Percentiles rank a stretch among this genome's conserved stretches.
These are phyloP conservation scores for Trichoderma oligosporum DNA, from an alignment of 2,329 filamentous ascomycete genomes.

Conservation along the genomic window DNA sequence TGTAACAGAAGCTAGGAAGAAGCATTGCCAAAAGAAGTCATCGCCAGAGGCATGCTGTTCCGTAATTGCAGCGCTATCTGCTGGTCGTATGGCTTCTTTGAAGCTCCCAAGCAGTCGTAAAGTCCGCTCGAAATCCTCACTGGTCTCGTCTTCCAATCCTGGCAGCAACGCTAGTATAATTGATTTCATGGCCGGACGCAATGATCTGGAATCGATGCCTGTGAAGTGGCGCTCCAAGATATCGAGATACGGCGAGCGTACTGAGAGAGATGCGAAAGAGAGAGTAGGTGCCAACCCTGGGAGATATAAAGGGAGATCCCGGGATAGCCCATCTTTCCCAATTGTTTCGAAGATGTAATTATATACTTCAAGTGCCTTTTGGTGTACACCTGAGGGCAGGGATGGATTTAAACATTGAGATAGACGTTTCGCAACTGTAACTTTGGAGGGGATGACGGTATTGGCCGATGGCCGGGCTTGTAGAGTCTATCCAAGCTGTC, in stretches of 20 bases:
- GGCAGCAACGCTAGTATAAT: slow-evolving; percentile 86
- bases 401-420: slow-evolving; percentile 93
- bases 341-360: slow-evolving; percentile 83
- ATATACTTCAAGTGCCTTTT: slow-evolving; percentile 95
- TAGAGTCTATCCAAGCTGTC: slow-evolving; percentile 58
- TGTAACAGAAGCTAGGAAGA: slow-evolving; percentile 90
- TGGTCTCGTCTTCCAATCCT: slow-evolving; percentile 91
- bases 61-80: slow-evolving; percentile 48
- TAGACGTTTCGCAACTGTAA: slow-evolving; percentile 79
- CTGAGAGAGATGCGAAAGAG: slow-evolving; percentile 90
- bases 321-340: slow-evolving; percentile 72
- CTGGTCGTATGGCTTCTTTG: slow-evolving; percentile 61
- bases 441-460: slow-evolving; percentile 74
- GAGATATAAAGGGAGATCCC: slow-evolving; percentile 81
- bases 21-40: slow-evolving; percentile 97
- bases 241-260: slow-evolving; percentile 79
- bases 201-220: slow-evolving; percentile 61
- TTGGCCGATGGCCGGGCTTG: slow-evolving; percentile 76
- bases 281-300: slow-evolving; percentile 85
- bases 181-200: slow-evolving; percentile 86
- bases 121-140: slow-evolving; percentile 92
- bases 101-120: slow-evolving; percentile 74
- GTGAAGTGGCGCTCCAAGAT: slow-evolving; percentile 80
- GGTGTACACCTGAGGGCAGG: slow-evolving; percentile 91
- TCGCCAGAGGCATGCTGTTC: slow-evolving; percentile 59